A percentile compares a stretch with the other conserved stretches of the same genome.
These are phyloP conservation scores for Cryptomeria japonica DNA, from an alignment of 75 land plant genomes.

Conservation along the genomic window DNA sequence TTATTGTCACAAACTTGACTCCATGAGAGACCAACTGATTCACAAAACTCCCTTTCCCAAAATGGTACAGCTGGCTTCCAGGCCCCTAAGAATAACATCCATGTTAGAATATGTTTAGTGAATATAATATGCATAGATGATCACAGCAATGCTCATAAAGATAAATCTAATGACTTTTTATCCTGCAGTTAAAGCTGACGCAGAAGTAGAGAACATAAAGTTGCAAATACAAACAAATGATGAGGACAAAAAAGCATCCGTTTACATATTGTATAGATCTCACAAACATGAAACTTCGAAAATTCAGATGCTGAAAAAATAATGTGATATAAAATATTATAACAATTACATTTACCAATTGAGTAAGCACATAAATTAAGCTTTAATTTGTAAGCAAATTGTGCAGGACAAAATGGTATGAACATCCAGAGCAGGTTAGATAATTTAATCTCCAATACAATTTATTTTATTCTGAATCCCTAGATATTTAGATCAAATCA, in stretches of 20 bases:
- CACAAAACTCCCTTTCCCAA: conserved; percentile 62
- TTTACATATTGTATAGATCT: background rate
- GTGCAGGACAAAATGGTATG: background rate
- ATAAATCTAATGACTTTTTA: background rate
- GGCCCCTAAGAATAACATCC: background rate
- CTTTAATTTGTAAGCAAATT: background rate
- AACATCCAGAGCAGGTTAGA: background rate
- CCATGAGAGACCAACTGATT: conserved; percentile 43
- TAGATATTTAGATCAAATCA: background rate
- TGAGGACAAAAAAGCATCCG: background rate
- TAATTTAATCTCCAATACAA: background rate
- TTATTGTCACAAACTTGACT: conserved; percentile 35
- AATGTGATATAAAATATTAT: background rate
- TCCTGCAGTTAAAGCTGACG: background rate
- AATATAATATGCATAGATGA: background rate
- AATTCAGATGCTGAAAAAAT: background rate
- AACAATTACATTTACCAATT: background rate
- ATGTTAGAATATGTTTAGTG: background rate
- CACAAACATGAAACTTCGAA: background rate
- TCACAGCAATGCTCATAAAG: background rate
- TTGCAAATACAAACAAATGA: background rate
- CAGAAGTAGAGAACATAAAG: conserved; percentile 1
- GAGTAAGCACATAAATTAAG: background rate
- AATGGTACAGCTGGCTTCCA: conserved; percentile 14
- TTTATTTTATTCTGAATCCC: background rate